Conservation (phyloP, 139 green algal species). For the Chlamydomonas sp. region DNA sequence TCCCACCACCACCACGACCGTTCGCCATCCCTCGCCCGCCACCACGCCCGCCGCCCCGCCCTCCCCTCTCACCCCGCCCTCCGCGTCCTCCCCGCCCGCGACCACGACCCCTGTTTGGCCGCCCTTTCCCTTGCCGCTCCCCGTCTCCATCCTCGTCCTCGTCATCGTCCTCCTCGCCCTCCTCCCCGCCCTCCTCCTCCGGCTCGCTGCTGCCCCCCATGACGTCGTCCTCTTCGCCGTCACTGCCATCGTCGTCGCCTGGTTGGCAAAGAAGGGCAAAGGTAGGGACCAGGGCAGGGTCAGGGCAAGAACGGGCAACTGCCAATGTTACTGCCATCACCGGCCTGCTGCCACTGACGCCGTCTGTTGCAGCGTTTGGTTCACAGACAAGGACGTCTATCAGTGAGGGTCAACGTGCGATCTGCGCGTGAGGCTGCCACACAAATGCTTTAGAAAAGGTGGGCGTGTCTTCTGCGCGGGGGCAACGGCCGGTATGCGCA, state of each 20-base stretch:
- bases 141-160: constrained; percentile 9
- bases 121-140: background rate
- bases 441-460: no score
- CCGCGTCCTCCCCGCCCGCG: background rate
- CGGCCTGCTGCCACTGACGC: no score
- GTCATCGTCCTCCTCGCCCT: background rate
- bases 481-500: no score
- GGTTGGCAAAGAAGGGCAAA: no score
- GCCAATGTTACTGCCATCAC: no score
- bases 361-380: no score
- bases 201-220: constrained; percentile 17
- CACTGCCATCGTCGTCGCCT: background rate
- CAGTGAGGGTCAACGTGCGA: no score
- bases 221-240: background rate
- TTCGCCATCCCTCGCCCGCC: background rate
- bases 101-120: background rate
- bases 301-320: no score
- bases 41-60: background rate
- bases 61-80: background rate
- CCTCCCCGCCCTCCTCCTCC: background rate
- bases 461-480: no score
- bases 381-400: no score
- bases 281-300: no score
- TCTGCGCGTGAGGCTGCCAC: no score
- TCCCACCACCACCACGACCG: background rate